Percentiles rank a stretch among this genome's conserved stretches.
Conservation (phyloP, 345 rosid species). For the Gossypium australe region DNA sequence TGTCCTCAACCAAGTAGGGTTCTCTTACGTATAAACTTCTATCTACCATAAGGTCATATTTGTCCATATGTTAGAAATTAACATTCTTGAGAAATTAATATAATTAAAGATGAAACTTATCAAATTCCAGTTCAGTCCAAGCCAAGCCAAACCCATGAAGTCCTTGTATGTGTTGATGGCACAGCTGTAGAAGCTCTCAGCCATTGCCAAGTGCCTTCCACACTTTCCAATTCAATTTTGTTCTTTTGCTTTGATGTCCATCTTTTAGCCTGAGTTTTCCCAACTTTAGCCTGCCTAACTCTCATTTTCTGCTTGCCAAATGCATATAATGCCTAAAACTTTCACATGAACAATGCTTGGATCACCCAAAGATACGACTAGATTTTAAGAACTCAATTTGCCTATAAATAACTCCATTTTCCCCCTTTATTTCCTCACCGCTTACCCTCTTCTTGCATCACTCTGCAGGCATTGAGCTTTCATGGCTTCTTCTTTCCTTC, state of each 20-base stretch:
- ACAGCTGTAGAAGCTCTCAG: neutral
- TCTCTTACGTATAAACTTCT: no score
- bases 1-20: no score
- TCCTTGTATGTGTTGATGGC: neutral
- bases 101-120: neutral
- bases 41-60: no score
- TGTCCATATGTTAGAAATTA: no score
- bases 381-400: neutral
- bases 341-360: slow-evolving; percentile 2
- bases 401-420: neutral
- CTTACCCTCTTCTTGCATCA: neutral
- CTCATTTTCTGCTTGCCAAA: neutral
- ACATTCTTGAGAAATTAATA: no score
- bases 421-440: neutral
- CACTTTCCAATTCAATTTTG: slow-evolving; percentile 14
- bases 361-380: neutral
- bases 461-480: neutral
- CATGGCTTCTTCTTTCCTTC: slow-evolving; percentile 21
- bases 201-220: slow-evolving; percentile 15
- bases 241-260: neutral
- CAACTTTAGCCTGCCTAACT: slow-evolving; percentile 2
- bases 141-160: neutral
- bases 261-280: neutral
- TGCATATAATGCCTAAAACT: neutral
- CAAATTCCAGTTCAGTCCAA: neutral